Base-by-base conservation (phyloP, 192 early-diverging fungal species). In the Backusella macrospora region DNA sequence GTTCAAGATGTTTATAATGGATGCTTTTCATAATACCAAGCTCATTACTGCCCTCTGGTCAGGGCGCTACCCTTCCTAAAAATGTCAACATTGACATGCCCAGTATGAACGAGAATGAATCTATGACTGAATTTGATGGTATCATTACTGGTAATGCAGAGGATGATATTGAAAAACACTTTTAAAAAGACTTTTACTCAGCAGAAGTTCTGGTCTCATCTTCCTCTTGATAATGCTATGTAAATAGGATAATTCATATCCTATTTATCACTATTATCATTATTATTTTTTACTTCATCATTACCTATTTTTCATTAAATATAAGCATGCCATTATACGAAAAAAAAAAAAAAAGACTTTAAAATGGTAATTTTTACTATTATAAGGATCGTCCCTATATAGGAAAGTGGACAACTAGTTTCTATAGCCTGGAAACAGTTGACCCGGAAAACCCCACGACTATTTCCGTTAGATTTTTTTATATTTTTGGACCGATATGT, bases 21-120 rank as follows among this genome's bases (percentile, higher is more conserved):
- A 67, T 8, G 37, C 76, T 21, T 77, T 72, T 65, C 45, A 70
- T 16, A 70, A 77, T 59, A 64, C 49, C 18, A 77, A 77, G 14
- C 70, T 70, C 42, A 66, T 77, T 37, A 70, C 76, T 59, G 76
- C 70, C 70, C 0, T 42, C 70, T 23, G n/a, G 34, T 23, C 65
- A 66, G 14, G 70, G 64, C 59, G 52, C 62, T 46, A 29, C 66
- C 5, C 52, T 77, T 8, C 66, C 72, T 44, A 66, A 65, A 29
- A 26, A 16, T 63, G 69, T 70, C 26, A 43, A 43, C 16, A 65
- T 72, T n/a, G 42, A 74, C 2, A 9, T 66, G 9, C 47, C 73
- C 15, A 14, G 14, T 14, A 45, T 6, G 16, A 62, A 18, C 3
- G 49, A 42, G 0, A 18, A 42, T 16, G 7, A 44, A 15, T 29